phyloP scores from a whole-genome alignment of 352 stramenopile genomes.

The Pythium periplocum region DNA sequence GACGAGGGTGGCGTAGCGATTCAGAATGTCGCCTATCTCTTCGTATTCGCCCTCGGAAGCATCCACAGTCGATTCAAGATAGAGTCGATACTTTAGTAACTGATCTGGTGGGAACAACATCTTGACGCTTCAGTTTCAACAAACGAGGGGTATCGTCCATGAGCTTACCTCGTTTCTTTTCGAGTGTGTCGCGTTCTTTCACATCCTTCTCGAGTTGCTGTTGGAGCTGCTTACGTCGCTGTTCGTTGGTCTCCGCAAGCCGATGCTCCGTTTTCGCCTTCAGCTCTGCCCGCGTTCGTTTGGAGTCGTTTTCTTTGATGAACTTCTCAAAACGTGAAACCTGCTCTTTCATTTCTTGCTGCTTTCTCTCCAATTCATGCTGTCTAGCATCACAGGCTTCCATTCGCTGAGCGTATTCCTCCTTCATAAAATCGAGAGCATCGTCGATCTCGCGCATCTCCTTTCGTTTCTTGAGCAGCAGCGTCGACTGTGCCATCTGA shows the following conservation, averaged over 20 bases:
- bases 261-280: slow-evolving; percentile 86
- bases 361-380: slow-evolving; percentile 80
- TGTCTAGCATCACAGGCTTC: slow-evolving; percentile 80
- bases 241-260: slow-evolving; percentile 66
- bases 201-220: slow-evolving; percentile 70
- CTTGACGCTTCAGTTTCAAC: too few relatives aligned
- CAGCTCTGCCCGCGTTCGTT: slow-evolving; percentile 80
- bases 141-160: too few relatives aligned
- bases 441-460: slow-evolving; percentile 92
- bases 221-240: slow-evolving; percentile 69
- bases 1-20: slow-evolving; percentile 78
- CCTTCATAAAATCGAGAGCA: slow-evolving; percentile 91
- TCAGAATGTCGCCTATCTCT: slow-evolving; percentile 82
- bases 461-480: slow-evolving; percentile 91
- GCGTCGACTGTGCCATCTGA: slow-evolving; percentile 87
- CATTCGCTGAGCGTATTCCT: slow-evolving; percentile 87
- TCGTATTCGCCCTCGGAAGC: slow-evolving; percentile 81
- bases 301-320: slow-evolving; percentile 92
- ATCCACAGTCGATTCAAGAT: slow-evolving; percentile 79
- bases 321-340: slow-evolving; percentile 91
- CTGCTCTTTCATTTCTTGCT: slow-evolving; percentile 89
- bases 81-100: slow-evolving; percentile 81
- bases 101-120: slow-evolving; percentile 23
- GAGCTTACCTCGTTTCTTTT: slow-evolving; percentile 53
- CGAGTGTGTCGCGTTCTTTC: slow-evolving; percentile 54